A percentile compares a stretch with the other conserved stretches of the same genome.
Evolutionary conservation across 306 rosid species (phyloP).

Genomic region (Castanea sativa): DNA sequence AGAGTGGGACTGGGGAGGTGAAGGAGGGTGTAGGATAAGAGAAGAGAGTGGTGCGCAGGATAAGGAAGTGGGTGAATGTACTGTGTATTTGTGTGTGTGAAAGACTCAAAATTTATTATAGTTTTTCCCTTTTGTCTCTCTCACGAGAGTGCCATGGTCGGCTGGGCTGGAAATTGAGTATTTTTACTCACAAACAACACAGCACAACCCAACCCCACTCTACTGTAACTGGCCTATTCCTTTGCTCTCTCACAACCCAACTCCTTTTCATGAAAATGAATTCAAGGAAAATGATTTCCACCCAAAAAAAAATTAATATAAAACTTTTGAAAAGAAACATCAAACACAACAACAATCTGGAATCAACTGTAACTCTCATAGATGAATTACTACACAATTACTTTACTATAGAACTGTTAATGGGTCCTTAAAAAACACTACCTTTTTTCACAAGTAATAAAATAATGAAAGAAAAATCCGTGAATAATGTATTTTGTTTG

Average conservation of each 20-base stretch:
- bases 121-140: constrained; percentile 52
- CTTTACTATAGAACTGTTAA: constrained; percentile 7
- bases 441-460: constrained; percentile 12
- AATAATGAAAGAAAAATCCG: neutral
- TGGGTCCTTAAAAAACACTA: constrained; percentile 5
- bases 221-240: constrained; percentile 21
- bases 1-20: constrained; percentile 32
- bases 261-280: constrained; percentile 60
- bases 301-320: constrained; percentile 1
- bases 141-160: constrained; percentile 92
- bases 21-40: constrained; percentile 48
- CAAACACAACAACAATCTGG: neutral
- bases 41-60: constrained; percentile 34
- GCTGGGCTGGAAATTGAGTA: constrained; percentile 65
- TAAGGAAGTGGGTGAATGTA: constrained; percentile 24
- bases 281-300: constrained; percentile 51
- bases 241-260: neutral
- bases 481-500: constrained; percentile 33
- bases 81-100: no score
- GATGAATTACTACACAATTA: constrained; percentile 15
- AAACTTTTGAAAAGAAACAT: constrained; percentile 1
- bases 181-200: constrained; percentile 43
- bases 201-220: constrained; percentile 32
- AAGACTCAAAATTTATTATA: constrained; percentile 6
- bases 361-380: neutral